Evolutionary conservation across 306 rosid genomes (phyloP).

Genomic region (Lotus japonicus): DNA sequence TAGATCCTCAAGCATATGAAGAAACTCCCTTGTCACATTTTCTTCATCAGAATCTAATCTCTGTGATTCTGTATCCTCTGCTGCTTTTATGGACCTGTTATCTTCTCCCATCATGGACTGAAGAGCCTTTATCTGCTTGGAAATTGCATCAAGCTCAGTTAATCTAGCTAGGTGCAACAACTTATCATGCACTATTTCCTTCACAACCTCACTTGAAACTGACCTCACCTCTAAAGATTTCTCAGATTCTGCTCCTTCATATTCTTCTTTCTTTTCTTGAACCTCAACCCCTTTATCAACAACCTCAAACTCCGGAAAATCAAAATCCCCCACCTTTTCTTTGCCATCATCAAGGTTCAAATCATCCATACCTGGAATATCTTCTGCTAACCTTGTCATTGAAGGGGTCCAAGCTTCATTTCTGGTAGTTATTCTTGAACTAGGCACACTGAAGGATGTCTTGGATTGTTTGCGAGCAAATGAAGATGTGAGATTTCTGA

Average conservation of each 20-base stretch:
- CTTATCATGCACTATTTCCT: constrained; percentile 65
- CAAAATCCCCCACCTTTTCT: constrained; percentile 55
- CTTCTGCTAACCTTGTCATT: constrained; percentile 22
- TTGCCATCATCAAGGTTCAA: constrained; percentile 54
- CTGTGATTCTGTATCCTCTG: constrained; percentile 48
- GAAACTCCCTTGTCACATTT: constrained; percentile 73
- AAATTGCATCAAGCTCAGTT: constrained; percentile 72
- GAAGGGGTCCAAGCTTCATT: constrained; percentile 78
- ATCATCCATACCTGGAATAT: constrained; percentile 59
- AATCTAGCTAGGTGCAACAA: constrained; percentile 45
- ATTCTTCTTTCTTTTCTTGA: constrained; percentile 39
- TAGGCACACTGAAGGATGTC: constrained; percentile 72
- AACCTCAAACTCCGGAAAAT: constrained; percentile 73
- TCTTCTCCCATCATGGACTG: constrained; percentile 64
- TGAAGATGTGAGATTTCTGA: constrained; percentile 32
- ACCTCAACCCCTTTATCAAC: constrained; percentile 87
- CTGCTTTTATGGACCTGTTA: constrained; percentile 2
- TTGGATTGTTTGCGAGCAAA: constrained; percentile 64
- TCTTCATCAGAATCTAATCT: constrained; percentile 78
- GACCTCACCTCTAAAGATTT: constrained; percentile 44
- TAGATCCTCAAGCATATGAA: constrained; percentile 81
- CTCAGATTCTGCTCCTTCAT: constrained; percentile 38
- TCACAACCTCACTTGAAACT: constrained; percentile 53
- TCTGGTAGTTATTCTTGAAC: constrained; percentile 59
- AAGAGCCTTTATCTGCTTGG: constrained; percentile 82